Percentiles rank a stretch among this genome's conserved stretches.
Evolutionary conservation across 2,329 filamentous ascomycete genomes (phyloP).

Genomic region (Pseudogymnoascus sp.): DNA sequence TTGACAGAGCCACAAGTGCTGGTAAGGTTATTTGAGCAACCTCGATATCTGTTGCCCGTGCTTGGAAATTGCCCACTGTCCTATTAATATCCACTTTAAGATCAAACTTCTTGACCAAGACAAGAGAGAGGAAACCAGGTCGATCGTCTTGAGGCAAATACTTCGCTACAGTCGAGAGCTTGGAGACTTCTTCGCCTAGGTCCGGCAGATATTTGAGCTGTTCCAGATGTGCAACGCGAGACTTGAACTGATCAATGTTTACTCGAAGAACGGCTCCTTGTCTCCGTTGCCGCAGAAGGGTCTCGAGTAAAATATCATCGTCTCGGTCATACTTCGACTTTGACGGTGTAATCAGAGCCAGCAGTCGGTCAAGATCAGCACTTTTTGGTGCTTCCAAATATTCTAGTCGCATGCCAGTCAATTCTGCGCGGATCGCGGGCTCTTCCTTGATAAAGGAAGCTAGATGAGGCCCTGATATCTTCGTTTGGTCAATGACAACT

Average conservation of each 20-base stretch:
- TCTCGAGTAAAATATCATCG: slow-evolving; percentile 93
- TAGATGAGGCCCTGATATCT: slow-evolving; percentile 63
- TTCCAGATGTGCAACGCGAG: slow-evolving; percentile 54
- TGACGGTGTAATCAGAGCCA: slow-evolving; percentile 84
- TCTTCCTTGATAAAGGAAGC: slow-evolving; percentile 41
- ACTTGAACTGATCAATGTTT: slow-evolving; percentile 56
- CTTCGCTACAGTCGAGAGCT: slow-evolving; percentile 80
- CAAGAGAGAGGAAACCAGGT: slow-evolving; percentile 75
- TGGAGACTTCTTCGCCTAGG: slow-evolving; percentile 71
- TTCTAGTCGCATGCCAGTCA: slow-evolving; percentile 63
- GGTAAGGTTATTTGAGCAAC: slow-evolving; percentile 78
- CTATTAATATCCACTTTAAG: slow-evolving; percentile 57
- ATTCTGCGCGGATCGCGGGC: slow-evolving; percentile 54
- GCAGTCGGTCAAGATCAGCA: slow-evolving; percentile 69
- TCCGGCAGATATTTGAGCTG: slow-evolving; percentile 61
- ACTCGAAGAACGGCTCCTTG: slow-evolving; percentile 78
- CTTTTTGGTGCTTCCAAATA: slow-evolving; percentile 69
- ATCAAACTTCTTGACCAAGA: slow-evolving; percentile 57
- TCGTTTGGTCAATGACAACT: slow-evolving; percentile 68
- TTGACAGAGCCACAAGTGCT: slow-evolving; percentile 69
- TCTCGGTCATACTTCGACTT: slow-evolving; percentile 81
- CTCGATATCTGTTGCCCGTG: slow-evolving; percentile 57
- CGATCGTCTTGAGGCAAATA: slow-evolving; percentile 94
- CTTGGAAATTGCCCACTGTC: slow-evolving; percentile 57
- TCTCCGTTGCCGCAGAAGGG: slow-evolving; percentile 73